These are phyloP conservation scores for Eucalyptus erythrocorys DNA, from an alignment of 345 rosid genomes.

Conservation along the genomic window DNA sequence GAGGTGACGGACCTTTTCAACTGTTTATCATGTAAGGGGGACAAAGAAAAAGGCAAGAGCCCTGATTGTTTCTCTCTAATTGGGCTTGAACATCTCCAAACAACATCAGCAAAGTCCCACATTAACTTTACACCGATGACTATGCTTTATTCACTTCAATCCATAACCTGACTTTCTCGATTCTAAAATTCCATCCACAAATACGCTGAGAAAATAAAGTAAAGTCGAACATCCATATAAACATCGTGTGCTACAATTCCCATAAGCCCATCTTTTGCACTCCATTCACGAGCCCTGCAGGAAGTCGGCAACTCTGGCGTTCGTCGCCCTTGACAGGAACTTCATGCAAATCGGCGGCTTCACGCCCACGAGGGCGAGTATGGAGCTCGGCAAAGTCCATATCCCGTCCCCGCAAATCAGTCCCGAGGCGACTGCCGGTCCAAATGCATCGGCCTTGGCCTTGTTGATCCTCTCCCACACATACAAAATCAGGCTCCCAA, in stretches of 20 bases:
- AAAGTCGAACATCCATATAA: not conserved
- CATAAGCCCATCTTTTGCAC: not conserved
- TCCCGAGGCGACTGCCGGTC: constrained; percentile 77
- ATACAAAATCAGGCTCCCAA: constrained; percentile 64
- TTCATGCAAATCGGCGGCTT: constrained; percentile 83
- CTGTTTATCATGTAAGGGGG: not conserved
- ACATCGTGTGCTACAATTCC: not conserved
- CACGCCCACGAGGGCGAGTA: constrained; percentile 48
- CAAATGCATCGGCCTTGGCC: constrained; percentile 56
- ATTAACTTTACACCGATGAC: not conserved
- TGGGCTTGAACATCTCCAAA: not conserved
- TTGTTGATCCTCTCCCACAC: constrained; percentile 55
- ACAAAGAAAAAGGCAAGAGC: not conserved
- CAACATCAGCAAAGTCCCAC: not conserved
- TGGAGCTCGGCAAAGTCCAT: constrained; percentile 65
- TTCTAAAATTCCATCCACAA: not conserved
- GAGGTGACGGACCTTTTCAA: not conserved
- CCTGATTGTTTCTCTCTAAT: not conserved
- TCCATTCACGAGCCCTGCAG: not conserved
- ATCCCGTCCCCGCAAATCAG: constrained; percentile 78
- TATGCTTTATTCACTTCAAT: not conserved
- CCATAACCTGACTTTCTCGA: not conserved
- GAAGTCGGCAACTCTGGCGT: constrained; percentile 38
- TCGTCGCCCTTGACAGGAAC: constrained; percentile 43
- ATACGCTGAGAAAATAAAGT: not conserved